Percentiles rank a stretch among this genome's conserved stretches.
Conservation (phyloP, 345 rosid species). For the Excoecaria agallocha region DNA sequence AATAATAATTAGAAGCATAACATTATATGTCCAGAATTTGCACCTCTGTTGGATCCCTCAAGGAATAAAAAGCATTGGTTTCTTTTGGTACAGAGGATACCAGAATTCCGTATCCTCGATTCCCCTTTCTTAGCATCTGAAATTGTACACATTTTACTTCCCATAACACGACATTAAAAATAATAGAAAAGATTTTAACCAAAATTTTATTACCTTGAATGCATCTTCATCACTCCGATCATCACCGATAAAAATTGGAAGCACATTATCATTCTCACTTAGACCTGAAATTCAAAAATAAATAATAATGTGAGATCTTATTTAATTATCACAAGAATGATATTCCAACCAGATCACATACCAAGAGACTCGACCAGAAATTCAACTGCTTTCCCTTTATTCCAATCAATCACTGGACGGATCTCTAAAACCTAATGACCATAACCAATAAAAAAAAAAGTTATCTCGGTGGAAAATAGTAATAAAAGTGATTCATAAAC, state of each 20-base stretch:
- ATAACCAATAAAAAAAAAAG: too few relatives aligned
- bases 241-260: constrained; percentile 87
- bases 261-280: constrained; percentile 57
- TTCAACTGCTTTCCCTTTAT: constrained; percentile 93
- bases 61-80: constrained; percentile 69
- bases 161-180: too few relatives aligned
- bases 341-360: constrained; percentile 20
- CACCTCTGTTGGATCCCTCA: constrained; percentile 81
- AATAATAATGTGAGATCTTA: too few relatives aligned
- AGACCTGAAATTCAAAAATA: constrained; percentile 42
- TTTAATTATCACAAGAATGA: neutral
- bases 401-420: constrained; percentile 93
- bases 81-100: constrained; percentile 83
- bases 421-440: constrained; percentile 82
- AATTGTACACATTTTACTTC: neutral
- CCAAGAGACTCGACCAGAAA: constrained; percentile 91
- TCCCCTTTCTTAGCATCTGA: constrained; percentile 60
- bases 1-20: too few relatives aligned
- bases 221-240: constrained; percentile 93
- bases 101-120: constrained; percentile 74
- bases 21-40: neutral
- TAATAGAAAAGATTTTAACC: too few relatives aligned
- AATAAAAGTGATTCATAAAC: too few relatives aligned
- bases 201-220: constrained; percentile 51
- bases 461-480: too few relatives aligned